Conservation (phyloP, 2,329 filamentous ascomycete genomes). For the Penicillium sp. region DNA sequence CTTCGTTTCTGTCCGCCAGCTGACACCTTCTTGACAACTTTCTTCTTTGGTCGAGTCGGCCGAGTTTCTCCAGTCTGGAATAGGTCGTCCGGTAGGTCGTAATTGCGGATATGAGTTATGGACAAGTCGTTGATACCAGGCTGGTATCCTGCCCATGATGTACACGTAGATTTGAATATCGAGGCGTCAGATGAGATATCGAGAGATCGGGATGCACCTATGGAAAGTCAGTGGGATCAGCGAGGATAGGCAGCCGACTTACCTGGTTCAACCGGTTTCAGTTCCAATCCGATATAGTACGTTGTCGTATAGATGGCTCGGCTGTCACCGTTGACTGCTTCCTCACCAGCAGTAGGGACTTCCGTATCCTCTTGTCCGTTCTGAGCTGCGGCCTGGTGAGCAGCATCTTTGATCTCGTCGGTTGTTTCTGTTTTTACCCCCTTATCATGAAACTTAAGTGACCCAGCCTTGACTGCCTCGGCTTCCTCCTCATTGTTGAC, state of each 20-base stretch:
- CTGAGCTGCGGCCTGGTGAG: slow-evolving; percentile 54
- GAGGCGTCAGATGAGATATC: slow-evolving; percentile 75
- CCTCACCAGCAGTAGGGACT: slow-evolving; percentile 34
- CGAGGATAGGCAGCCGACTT: slow-evolving; percentile 40
- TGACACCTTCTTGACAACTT: slow-evolving; percentile 47
- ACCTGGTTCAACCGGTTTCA: slow-evolving; percentile 75
- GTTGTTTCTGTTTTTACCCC: slow-evolving; percentile 57
- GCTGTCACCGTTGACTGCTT: slow-evolving; percentile 46
- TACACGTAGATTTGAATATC: slow-evolving; percentile 84
- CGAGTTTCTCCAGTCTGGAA: slow-evolving; percentile 79
- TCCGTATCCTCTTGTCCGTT: slow-evolving; percentile 49
- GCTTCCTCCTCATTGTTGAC: slow-evolving; percentile 67
- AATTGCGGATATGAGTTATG: slow-evolving; percentile 83
- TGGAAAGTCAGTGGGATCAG: slow-evolving; percentile 37
- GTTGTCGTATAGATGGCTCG: slow-evolving; percentile 81
- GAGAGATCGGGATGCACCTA: slow-evolving; percentile 53
- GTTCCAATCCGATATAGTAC: slow-evolving; percentile 88
- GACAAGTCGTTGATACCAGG: slow-evolving; percentile 76
- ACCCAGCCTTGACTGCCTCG: slow-evolving; percentile 66
- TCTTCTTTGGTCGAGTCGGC: slow-evolving; percentile 64
- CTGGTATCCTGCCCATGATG: slow-evolving; percentile 75
- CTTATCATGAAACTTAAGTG: slow-evolving; percentile 63
- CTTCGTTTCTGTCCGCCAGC: slow-evolving; percentile 43
- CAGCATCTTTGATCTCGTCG: slow-evolving; percentile 56
- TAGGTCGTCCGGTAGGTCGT: slow-evolving; percentile 85